Evolutionary conservation across 2,329 filamentous ascomycete species (phyloP).

Genomic region (Teratosphaeria gauchensis): DNA sequence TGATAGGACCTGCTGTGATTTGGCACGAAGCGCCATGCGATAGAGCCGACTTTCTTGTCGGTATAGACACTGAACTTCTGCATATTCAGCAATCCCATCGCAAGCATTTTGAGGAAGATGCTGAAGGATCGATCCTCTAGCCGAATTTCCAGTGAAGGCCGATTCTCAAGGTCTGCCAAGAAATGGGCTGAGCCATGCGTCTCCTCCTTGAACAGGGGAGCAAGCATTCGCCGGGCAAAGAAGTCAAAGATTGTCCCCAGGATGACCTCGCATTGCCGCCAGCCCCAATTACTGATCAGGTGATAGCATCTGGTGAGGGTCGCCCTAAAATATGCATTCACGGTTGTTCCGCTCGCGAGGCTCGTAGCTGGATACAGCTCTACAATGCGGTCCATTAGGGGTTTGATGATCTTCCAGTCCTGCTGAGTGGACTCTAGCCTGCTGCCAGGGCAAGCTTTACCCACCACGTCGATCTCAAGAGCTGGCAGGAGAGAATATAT

Average conservation of each 20-base stretch:
- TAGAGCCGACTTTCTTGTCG: conserved; percentile 45
- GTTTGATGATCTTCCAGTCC: conserved; percentile 42
- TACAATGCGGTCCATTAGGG: conserved; percentile 39
- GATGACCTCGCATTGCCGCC: conserved; percentile 46
- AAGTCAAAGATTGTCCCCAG: conserved; percentile 50
- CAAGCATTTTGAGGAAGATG: conserved; percentile 49
- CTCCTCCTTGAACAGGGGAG: conserved; percentile 44
- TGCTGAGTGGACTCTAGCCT: conserved; percentile 33
- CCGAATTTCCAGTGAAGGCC: conserved; percentile 35
- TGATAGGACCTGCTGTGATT: conserved; percentile 52
- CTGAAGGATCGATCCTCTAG: conserved; percentile 47
- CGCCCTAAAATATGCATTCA: conserved; percentile 47
- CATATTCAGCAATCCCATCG: conserved; percentile 40
- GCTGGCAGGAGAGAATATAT: conserved; percentile 46
- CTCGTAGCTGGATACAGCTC: conserved; percentile 37
- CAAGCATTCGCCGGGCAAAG: conserved; percentile 45
- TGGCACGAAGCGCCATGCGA: conserved; percentile 49
- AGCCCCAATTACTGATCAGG: conserved; percentile 47
- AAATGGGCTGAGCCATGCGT: conserved; percentile 44
- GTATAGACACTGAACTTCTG: conserved; percentile 30
- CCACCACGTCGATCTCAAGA: conserved; percentile 41
- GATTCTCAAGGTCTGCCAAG: conserved; percentile 39
- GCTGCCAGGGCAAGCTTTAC: conserved; percentile 34
- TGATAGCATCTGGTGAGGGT: conserved; percentile 44
- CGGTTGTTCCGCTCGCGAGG: conserved; percentile 30